Conservation (phyloP, 371 early-diverging fungal species). For the Saksenaea vasiformis region DNA sequence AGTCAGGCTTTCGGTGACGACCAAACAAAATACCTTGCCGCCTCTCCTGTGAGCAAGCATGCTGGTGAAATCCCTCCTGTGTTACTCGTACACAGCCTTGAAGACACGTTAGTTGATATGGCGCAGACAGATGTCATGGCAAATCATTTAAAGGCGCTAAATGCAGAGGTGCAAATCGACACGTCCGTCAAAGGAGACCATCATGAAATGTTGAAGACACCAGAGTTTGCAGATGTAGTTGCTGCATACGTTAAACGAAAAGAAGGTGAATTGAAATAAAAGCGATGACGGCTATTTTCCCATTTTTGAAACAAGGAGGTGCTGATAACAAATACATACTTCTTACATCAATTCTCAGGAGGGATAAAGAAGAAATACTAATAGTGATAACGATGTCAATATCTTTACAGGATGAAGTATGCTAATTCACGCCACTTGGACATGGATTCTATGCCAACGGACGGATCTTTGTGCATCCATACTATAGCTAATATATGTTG, state of each 20-base stretch:
- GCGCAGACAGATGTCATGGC: slow-evolving; percentile 59
- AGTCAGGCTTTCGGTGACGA: slow-evolving; percentile 63
- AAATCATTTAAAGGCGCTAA: slow-evolving; percentile 40
- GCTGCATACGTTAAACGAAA: slow-evolving; percentile 31
- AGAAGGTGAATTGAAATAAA: neutral
- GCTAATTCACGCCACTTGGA: no score
- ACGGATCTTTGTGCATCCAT: no score
- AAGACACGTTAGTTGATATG: slow-evolving; percentile 68
- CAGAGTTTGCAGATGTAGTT: slow-evolving; percentile 41
- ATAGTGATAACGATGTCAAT: no score
- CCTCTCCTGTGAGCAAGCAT: slow-evolving; percentile 46
- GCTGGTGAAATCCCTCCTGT: slow-evolving; percentile 37
- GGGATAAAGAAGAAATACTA: neutral
- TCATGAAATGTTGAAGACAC: slow-evolving; percentile 59
- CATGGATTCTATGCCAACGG: no score
- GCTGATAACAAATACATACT: neutral
- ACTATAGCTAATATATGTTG: no score
- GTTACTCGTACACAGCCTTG: slow-evolving; percentile 65
- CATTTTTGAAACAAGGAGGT: neutral
- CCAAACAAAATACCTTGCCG: slow-evolving; percentile 24
- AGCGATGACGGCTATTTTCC: neutral
- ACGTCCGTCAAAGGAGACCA: slow-evolving; percentile 57
- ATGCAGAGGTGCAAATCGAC: slow-evolving; percentile 33
- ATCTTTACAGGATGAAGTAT: no score
- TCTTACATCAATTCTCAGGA: no score